Base-by-base conservation (phyloP, 176 grass and related monocot genomes). In the Eragrostis curvula region DNA sequence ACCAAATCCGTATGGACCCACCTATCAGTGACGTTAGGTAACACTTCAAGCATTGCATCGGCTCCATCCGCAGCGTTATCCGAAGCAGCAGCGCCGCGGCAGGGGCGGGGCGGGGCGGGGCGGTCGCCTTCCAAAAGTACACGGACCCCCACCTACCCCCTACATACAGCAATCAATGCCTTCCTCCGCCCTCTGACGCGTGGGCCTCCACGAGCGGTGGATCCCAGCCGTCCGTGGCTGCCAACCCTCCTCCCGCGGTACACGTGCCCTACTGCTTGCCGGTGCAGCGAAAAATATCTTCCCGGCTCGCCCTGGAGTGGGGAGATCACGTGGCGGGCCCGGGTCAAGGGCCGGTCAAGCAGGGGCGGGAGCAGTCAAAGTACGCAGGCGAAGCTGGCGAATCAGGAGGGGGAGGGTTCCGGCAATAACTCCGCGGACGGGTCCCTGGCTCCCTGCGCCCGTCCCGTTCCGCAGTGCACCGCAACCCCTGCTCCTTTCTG, bases 331-430 rank as follows among this genome's bases (percentile, higher is more conserved):
- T 73, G 70, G 70, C 6, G 68, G 67, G 66, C 40, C 9, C 70
- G 0, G 69, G 46, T 48, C 46, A 50, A 71, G 61, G 13, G 61
- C 7, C 62, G 62, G 62, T 66, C 62, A 66, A 66, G 47, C 24
- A 5, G 15, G 48, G 70, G 50, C 27, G 8, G 27, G 47, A 36
- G 27, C 70, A 73, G 46, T 72, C 46, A 51, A 72, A 72, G 46
- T 72, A 51, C 70, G 70, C 70, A 72, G 45, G 27, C 43, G 8
- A 72, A 72, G 25, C 70, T 72, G 70, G 70, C 70, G 68, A 71
- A 71, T 71, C 68, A 49, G 44, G 68, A 49, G 44, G 68, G 45
- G 44, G 13, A 1, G 3, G 56, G 42, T 5, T 6, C 42, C 9
- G 39, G 43, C 11, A 46, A 27, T 70, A 70, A 70, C 43, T 25